Percentiles rank a stretch among this genome's conserved stretches.
phyloP scores from a whole-genome alignment of 2,329 filamentous ascomycete species.

The Chrysoporthe deuterocubensis region DNA sequence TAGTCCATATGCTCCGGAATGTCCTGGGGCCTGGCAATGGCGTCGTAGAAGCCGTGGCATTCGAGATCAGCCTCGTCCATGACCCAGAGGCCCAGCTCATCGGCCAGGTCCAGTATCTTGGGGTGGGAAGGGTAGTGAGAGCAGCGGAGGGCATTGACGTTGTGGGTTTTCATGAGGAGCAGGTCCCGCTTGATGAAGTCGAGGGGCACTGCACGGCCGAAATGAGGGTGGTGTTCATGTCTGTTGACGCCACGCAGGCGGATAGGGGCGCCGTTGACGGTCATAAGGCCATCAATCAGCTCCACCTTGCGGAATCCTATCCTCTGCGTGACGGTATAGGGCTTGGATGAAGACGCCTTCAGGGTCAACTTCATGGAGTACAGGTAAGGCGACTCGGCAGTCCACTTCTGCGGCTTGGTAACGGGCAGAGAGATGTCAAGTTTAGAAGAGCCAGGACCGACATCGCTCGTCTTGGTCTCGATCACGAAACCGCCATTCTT shows the following conservation, averaged over 20 bases:
- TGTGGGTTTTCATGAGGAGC: slow-evolving; percentile 70
- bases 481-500: slow-evolving; percentile 41
- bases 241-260: slow-evolving; percentile 68
- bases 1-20: slow-evolving; percentile 62
- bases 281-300: slow-evolving; percentile 61
- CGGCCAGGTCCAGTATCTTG: slow-evolving; percentile 61
- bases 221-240: slow-evolving; percentile 70
- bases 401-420: slow-evolving; percentile 65
- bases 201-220: slow-evolving; percentile 65
- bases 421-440: slow-evolving; percentile 52
- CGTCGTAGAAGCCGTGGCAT: slow-evolving; percentile 59
- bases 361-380: slow-evolving; percentile 58
- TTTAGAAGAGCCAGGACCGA: slow-evolving; percentile 36
- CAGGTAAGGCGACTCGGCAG: slow-evolving; percentile 67
- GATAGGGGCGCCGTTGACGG: slow-evolving; percentile 66
- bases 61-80: slow-evolving; percentile 56
- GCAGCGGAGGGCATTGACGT: slow-evolving; percentile 71
- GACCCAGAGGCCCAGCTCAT: slow-evolving; percentile 69
- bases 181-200: slow-evolving; percentile 66
- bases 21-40: slow-evolving; percentile 52
- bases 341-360: slow-evolving; percentile 29
- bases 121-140: slow-evolving; percentile 71
- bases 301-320: slow-evolving; percentile 69
- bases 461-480: slow-evolving; percentile 33
- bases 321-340: slow-evolving; percentile 52